phyloP scores from a whole-genome alignment of 352 stramenopile species.

The Thalassiosira oceanica region DNA sequence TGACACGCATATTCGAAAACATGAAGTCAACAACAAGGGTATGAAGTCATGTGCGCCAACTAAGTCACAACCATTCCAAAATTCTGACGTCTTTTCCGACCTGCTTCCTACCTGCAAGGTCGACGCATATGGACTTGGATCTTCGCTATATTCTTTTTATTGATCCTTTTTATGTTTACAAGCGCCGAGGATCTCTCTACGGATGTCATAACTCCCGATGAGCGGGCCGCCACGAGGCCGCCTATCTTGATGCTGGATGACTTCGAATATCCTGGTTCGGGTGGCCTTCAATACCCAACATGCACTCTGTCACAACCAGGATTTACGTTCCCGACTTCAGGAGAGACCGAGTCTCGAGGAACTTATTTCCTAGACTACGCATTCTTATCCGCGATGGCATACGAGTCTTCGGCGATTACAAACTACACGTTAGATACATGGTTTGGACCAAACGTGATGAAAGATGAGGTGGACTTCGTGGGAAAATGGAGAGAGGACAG shows the following conservation, averaged over 20 bases:
- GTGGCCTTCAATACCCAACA: constrained; percentile 40
- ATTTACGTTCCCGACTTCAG: constrained; percentile 18
- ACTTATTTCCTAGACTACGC: constrained; percentile 39
- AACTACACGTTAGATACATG: constrained; percentile 24
- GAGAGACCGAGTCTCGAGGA: constrained; percentile 4
- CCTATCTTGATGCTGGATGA: constrained; percentile 37
- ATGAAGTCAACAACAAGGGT: no score
- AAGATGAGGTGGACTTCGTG: constrained; percentile 50
- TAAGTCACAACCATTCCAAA: no score
- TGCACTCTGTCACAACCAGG: constrained; percentile 41
- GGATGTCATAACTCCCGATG: constrained; percentile 19
- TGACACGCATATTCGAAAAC: no score
- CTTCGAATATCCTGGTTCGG: constrained; percentile 32
- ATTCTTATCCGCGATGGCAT: constrained; percentile 35
- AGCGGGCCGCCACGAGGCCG: constrained; percentile 17
- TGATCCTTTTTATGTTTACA: constrained; percentile 27
- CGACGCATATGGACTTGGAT: constrained; percentile 25
- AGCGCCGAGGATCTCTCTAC: constrained; percentile 6
- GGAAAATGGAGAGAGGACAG: constrained; percentile 13
- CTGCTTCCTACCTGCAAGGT: no score
- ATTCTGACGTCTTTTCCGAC: no score
- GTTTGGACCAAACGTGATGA: constrained; percentile 23
- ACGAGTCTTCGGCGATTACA: constrained; percentile 17
- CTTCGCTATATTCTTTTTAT: constrained; percentile 29
- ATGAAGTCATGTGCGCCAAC: no score